Evolutionary conservation across 1,284 basidiomycete species (phyloP).

Genomic region (Takashimella tepidaria): DNA sequence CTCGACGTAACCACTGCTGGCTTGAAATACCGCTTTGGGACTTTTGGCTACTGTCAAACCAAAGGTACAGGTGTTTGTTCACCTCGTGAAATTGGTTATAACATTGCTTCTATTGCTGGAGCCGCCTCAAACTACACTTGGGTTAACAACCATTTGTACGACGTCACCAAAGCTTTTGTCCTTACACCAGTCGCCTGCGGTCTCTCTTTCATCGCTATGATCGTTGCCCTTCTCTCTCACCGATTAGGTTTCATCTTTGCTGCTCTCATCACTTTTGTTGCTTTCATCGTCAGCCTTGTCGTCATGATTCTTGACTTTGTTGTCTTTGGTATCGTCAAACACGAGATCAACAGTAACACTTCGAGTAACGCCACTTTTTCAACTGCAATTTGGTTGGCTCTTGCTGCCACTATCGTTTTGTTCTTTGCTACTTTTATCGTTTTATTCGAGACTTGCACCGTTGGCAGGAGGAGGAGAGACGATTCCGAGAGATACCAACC

Average conservation of each 20-base stretch:
- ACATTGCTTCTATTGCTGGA: slow-evolving; percentile 20
- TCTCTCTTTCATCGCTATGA: slow-evolving; percentile 36
- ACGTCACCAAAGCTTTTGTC: slow-evolving; percentile 37
- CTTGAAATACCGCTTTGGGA: slow-evolving; percentile 27
- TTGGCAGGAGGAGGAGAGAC: slow-evolving; percentile 13
- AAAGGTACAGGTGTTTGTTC: slow-evolving; percentile 18
- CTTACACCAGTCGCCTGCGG: slow-evolving; percentile 42
- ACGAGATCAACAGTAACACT: slow-evolving; percentile 28
- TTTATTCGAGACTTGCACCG: slow-evolving; percentile 33
- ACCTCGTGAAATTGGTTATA: slow-evolving; percentile 23
- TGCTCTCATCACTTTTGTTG: slow-evolving; percentile 31
- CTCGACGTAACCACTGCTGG: slow-evolving; percentile 22
- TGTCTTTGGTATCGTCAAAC: slow-evolving; percentile 29
- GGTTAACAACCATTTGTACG: slow-evolving; percentile 16
- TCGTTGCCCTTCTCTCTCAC: slow-evolving; percentile 37
- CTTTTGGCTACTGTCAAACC: slow-evolving; percentile 37
- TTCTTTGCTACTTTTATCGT: slow-evolving; percentile 36
- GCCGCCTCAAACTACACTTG: slow-evolving; percentile 13
- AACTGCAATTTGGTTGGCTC: slow-evolving; percentile 37
- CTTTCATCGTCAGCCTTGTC: slow-evolving; percentile 40
- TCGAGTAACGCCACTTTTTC: slow-evolving; percentile 17
- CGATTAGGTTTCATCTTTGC: slow-evolving; percentile 43
- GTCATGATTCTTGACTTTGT: slow-evolving; percentile 43
- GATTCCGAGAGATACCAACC: background rate
- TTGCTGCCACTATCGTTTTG: slow-evolving; percentile 36